Evolutionary conservation across 2,329 filamentous ascomycete genomes (phyloP).

Genomic region (Paraconiothyrium brasiliense): DNA sequence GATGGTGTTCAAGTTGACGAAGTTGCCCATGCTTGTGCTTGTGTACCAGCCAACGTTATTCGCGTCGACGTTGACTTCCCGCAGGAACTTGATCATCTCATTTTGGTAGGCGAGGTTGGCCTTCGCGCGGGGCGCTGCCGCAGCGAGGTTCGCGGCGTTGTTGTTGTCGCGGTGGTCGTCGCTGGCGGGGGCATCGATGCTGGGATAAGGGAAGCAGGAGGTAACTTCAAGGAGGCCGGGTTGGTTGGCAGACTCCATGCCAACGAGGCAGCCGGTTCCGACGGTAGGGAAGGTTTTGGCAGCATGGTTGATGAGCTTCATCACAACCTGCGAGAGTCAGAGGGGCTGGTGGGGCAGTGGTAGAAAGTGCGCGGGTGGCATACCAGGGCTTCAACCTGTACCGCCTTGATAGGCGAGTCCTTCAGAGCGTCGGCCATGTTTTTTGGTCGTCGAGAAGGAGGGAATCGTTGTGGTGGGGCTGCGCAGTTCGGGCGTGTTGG

Average conservation of each 20-base stretch:
- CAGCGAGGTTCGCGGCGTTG: constrained; percentile 68
- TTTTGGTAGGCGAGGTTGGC: constrained; percentile 87
- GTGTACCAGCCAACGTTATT: constrained; percentile 99
- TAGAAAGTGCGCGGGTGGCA: constrained; percentile 51
- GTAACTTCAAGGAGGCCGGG: constrained; percentile 86
- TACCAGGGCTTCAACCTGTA: constrained; percentile 95
- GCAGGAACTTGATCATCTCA: constrained; percentile 96
- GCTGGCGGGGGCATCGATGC: constrained; percentile 72
- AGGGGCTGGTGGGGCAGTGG: constrained; percentile 40
- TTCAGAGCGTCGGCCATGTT: constrained; percentile 50
- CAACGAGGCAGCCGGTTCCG: constrained; percentile 89
- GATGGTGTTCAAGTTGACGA: constrained; percentile 91
- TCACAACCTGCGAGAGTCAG: constrained; percentile 73
- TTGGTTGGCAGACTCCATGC: constrained; percentile 76
- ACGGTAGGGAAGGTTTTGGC: constrained; percentile 86
- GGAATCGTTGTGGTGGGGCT: constrained; percentile 18
- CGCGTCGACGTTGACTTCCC: constrained; percentile 97
- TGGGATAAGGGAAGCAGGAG: constrained; percentile 93
- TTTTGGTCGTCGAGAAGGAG: constrained; percentile 16
- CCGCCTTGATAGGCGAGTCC: constrained; percentile 74
- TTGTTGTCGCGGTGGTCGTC: constrained; percentile 37
- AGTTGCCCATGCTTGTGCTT: constrained; percentile 98
- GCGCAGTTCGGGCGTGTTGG: constrained; percentile 13
- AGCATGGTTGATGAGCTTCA: constrained; percentile 98
- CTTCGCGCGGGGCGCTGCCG: constrained; percentile 91